These are phyloP conservation scores for Cicer cuneatum DNA, from an alignment of 306 rosid species.

Conservation along the genomic window DNA sequence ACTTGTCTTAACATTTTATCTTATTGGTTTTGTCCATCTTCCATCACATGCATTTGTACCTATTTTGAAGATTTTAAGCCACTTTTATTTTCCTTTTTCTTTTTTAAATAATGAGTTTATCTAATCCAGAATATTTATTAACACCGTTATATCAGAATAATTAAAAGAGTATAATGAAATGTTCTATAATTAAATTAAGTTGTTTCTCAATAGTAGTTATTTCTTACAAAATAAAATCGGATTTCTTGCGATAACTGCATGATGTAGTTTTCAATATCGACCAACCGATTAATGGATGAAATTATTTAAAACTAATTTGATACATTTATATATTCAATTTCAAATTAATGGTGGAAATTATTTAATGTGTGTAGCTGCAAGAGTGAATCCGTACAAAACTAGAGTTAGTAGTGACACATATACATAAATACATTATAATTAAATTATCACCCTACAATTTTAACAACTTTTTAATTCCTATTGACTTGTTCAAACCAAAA, in stretches of 20 bases:
- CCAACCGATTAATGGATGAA: neutral
- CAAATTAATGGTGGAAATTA: neutral
- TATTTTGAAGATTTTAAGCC: too few species aligned
- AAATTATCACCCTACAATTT: conserved; percentile 36
- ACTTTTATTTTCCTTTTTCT: too few species aligned
- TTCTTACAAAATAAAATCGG: too few species aligned
- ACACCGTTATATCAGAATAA: too few species aligned
- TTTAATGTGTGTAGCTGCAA: neutral
- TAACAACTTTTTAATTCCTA: conserved; percentile 37
- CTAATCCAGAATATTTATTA: too few species aligned
- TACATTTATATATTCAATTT: neutral
- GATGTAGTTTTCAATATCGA: neutral
- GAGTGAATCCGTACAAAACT: neutral
- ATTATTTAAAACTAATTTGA: neutral
- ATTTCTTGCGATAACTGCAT: neutral
- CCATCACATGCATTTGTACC: too few species aligned
- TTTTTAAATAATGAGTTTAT: too few species aligned
- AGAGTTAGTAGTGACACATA: neutral
- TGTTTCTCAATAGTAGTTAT: neutral
- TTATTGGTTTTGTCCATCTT: too few species aligned
- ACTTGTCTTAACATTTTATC: too few species aligned
- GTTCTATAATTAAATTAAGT: neutral
- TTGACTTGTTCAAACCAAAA: conserved; percentile 50
- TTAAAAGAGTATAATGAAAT: too few species aligned
- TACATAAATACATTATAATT: neutral